Conservation (phyloP, 305 asterid species). For the Fraxinus velutina region DNA sequence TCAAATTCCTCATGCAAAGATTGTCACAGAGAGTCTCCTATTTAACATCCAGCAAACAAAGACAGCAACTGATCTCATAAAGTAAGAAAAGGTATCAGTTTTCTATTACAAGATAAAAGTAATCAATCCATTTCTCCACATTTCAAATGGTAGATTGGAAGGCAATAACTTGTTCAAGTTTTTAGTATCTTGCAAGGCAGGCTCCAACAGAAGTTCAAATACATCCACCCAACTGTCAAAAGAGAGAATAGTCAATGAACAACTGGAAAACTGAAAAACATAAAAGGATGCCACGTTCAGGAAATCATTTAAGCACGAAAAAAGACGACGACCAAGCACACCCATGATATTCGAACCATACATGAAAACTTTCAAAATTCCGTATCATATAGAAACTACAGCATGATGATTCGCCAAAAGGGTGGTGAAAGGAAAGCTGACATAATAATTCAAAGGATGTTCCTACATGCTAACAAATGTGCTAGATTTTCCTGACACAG, state of each 20-base stretch:
- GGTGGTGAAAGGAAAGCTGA: background rate
- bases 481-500: background rate
- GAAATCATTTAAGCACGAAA: background rate
- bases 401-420: background rate
- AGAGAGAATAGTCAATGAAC: slow-evolving; percentile 7
- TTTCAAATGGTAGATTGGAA: background rate
- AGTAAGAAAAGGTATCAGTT: background rate
- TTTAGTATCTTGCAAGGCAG: slow-evolving; percentile 6
- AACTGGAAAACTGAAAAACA: background rate
- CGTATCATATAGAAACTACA: background rate
- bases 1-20: background rate
- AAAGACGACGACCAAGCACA: background rate
- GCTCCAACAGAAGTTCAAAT: slow-evolving; percentile 33
- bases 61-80: background rate
- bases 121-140: slow-evolving; percentile 9
- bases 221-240: slow-evolving; percentile 80
- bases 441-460: background rate
- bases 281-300: background rate
- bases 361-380: background rate
- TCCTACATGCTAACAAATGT: background rate
- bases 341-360: background rate
- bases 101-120: slow-evolving; percentile 7
- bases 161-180: slow-evolving; percentile 18
- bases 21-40: background rate
- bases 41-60: background rate